Percentiles rank a stretch among this genome's conserved stretches.
phyloP scores from a whole-genome alignment of 495 filamentous ascomycete species.

The Xylaria scruposa region DNA sequence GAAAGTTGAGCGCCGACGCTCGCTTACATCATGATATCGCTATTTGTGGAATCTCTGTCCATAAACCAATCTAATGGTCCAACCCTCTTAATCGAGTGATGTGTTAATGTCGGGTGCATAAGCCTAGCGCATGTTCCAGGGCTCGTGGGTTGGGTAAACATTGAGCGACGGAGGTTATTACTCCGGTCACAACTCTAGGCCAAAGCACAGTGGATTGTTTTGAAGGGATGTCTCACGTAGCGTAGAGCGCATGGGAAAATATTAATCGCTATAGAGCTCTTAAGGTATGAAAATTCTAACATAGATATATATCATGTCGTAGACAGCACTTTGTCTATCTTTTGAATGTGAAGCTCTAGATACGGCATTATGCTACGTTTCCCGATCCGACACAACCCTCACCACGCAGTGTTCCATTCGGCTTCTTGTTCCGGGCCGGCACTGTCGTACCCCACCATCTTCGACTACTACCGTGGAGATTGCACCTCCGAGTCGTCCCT shows the following conservation, averaged over 20 bases:
- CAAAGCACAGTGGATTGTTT: background rate
- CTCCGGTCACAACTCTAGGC: slow-evolving; percentile 26
- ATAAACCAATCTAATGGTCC: background rate
- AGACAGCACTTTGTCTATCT: background rate
- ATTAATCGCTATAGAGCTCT: background rate
- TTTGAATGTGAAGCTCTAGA: background rate
- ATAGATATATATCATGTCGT: slow-evolving; percentile 4
- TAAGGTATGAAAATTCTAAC: background rate
- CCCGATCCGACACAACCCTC: background rate
- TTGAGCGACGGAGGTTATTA: slow-evolving; percentile 33
- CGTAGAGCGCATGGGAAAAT: background rate
- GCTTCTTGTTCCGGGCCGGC: background rate
- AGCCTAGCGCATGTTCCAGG: slow-evolving; percentile 30
- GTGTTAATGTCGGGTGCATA: slow-evolving; percentile 28
- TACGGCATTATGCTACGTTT: background rate
- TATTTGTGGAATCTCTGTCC: background rate
- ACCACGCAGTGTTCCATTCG: slow-evolving; percentile 3
- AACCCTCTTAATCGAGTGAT: slow-evolving; percentile 18
- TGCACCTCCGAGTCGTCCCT: background rate
- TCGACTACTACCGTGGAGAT: slow-evolving; percentile 1
- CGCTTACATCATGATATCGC: background rate
- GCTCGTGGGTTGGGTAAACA: slow-evolving; percentile 29
- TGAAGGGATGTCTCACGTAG: background rate
- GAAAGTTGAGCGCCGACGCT: slow-evolving; percentile 8
- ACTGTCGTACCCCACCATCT: background rate